phyloP scores from a whole-genome alignment of 1,284 basidiomycete species.

The Marasmius oreades region DNA sequence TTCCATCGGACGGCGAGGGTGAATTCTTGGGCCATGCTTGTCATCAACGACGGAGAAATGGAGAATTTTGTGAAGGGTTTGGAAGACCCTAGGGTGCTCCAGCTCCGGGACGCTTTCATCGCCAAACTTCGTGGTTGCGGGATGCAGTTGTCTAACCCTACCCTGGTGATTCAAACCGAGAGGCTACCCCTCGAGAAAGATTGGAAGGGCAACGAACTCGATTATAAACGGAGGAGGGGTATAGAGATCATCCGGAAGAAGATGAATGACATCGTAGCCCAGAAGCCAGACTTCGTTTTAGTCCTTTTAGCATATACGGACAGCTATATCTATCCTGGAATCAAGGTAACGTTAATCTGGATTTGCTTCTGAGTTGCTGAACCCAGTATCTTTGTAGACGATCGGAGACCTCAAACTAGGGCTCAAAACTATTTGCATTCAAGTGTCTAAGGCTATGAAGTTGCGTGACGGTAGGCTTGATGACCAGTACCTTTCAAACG shows the following conservation, averaged over 20 bases:
- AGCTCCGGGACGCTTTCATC: conserved; percentile 47
- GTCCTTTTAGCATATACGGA: conserved; percentile 62
- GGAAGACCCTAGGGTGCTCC: conserved; percentile 35
- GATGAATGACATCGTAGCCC: conserved; percentile 22
- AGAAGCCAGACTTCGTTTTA: conserved; percentile 55
- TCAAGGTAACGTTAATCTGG: conserved; percentile 44
- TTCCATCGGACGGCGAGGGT: conserved; percentile 53
- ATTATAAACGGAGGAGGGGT: conserved; percentile 39
- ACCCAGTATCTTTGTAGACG: conserved; percentile 27
- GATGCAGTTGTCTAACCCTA: conserved; percentile 46
- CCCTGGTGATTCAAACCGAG: too few relatives aligned
- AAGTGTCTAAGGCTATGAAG: conserved; percentile 50
- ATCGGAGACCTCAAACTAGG: conserved; percentile 69
- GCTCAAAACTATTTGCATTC: conserved; percentile 64
- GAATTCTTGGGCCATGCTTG: conserved; percentile 54
- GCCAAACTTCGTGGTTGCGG: conserved; percentile 53
- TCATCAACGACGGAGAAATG: conserved; percentile 44
- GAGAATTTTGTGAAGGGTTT: conserved; percentile 26
- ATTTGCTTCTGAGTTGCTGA: background rate
- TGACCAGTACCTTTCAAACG: conserved; percentile 76
- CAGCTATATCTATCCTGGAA: conserved; percentile 69
- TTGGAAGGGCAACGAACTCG: conserved; percentile 25
- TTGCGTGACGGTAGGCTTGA: conserved; percentile 33
- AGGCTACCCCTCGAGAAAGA: conserved; percentile 28
- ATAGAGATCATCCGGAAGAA: conserved; percentile 36